Evolutionary conservation across 2,329 filamentous ascomycete genomes (phyloP), one percentile per base, ranked within the genome.

Genomic region (Calonectria ilicicola): DNA sequence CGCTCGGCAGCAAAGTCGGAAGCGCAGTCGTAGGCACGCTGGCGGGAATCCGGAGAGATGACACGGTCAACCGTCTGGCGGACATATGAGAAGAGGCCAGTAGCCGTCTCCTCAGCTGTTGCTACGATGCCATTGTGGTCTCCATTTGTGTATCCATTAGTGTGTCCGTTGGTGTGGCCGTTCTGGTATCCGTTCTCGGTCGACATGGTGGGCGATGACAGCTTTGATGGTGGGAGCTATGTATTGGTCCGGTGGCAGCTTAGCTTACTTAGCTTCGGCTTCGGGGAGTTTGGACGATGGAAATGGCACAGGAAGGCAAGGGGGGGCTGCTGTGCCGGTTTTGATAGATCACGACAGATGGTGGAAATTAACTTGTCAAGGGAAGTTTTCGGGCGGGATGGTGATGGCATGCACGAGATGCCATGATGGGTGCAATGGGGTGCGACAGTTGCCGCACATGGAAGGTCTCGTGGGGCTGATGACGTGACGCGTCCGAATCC

Each of bases 1-100:
- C 93, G 92, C 62, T 88, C 85, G 7, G 87, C 83, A 19, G 92
- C 91, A 79, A 94, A 93, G 6, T 84, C 81, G 42, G 87, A 85
- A 32, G 90, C 82, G 53, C 85, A 86, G 19, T 89, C 85, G 76
- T 91, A 87, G 49, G 90, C 86, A 69, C 87, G 86, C 74, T 91
- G 87, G 63, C 93, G 89, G 72, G 89, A 89, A 42, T 90, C 85
- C 0, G 93, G 92, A 53, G 91, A 89, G 51, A 95, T 86, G 77
- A 88, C 79, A 74, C 86, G 85, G 79, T 90, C 84, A 66, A 89
- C 77, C 67, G 86, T 86, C 70, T 83, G 84, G 72, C 86, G 86
- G 64, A 84, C 82, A 76, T 85, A 86, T 69, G 82, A 80, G 73
- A 85, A 78, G 29, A 86, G 75, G 64, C 82, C 82, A 21, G 81